Percentiles rank a stretch among this genome's conserved stretches.
These are phyloP conservation scores for Rhodamnia rubescens DNA, from an alignment of 345 rosid genomes.

Conservation along the genomic window DNA sequence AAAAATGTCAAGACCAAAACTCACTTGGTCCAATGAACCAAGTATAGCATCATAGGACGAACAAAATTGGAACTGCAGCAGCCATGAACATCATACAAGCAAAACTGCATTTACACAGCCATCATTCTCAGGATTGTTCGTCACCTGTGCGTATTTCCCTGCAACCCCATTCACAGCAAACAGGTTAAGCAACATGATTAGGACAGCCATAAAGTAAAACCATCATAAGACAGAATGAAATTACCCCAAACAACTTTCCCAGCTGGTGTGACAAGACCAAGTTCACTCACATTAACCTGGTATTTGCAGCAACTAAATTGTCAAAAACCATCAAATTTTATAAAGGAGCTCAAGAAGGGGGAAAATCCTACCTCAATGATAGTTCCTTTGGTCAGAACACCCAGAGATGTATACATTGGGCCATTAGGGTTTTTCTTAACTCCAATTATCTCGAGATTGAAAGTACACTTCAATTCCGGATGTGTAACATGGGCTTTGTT, in stretches of 20 bases:
- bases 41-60: background rate
- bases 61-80: background rate
- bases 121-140: conserved; percentile 89
- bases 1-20: background rate
- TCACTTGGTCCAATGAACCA: background rate
- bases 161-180: conserved; percentile 9
- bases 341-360: background rate
- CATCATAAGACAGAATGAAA: background rate
- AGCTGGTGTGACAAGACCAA: conserved; percentile 90
- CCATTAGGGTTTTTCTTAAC: conserved; percentile 96
- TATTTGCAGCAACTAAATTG: background rate
- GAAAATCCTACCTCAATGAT: conserved; percentile 62
- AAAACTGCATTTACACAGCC: conserved; percentile 93
- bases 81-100: conserved; percentile 39
- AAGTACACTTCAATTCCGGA: conserved; percentile 88
- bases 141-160: conserved; percentile 96
- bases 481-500: conserved; percentile 93
- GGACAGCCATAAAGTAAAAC: background rate
- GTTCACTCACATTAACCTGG: conserved; percentile 93
- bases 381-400: conserved; percentile 91
- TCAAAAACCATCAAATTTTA: background rate
- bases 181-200: background rate
- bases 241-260: conserved; percentile 99
- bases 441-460: conserved; percentile 86
- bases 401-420: conserved; percentile 90